Evolutionary conservation across 208 protist species (phyloP).

Genomic region (Wallacemonas sp.): DNA sequence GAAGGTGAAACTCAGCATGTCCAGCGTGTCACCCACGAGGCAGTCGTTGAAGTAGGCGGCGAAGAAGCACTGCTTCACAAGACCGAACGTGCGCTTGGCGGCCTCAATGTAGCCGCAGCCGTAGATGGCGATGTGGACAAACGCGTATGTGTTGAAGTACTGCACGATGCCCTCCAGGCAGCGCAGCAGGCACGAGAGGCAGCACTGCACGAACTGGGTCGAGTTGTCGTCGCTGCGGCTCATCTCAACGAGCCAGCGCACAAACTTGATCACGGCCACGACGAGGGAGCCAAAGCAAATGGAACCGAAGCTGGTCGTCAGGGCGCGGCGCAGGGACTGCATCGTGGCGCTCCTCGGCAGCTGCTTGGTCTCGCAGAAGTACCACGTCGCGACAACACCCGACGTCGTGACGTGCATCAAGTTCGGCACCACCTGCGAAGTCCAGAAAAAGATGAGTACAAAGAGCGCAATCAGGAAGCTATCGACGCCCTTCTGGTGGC

Average conservation of each 20-base stretch:
- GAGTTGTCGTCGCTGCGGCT: constrained; percentile 34
- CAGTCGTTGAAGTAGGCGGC: constrained; percentile 90
- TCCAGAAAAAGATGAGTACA: constrained; percentile 63
- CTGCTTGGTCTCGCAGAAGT: constrained; percentile 73
- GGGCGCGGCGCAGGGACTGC: constrained; percentile 71
- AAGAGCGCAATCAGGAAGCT: constrained; percentile 47
- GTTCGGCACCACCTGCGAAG: constrained; percentile 76
- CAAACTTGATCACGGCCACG: constrained; percentile 82
- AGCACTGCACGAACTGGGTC: constrained; percentile 39
- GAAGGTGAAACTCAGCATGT: constrained; percentile 52
- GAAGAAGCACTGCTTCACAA: constrained; percentile 81
- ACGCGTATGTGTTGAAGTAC: constrained; percentile 94
- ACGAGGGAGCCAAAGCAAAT: constrained; percentile 93
- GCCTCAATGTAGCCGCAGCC: constrained; percentile 90
- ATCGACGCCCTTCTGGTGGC: constrained; percentile 35
- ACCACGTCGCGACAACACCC: constrained; percentile 87
- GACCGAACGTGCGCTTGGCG: constrained; percentile 82
- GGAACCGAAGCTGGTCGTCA: constrained; percentile 86
- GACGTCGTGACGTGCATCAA: constrained; percentile 83
- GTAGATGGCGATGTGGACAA: constrained; percentile 93
- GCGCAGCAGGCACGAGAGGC: constrained; percentile 46
- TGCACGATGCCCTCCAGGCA: constrained; percentile 77
- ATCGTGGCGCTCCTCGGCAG: constrained; percentile 77
- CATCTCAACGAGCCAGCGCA: constrained; percentile 58
- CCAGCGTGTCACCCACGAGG: constrained; percentile 70